Percentiles rank a stretch among this genome's conserved stretches.
phyloP scores from a whole-genome alignment of 2,329 filamentous ascomycete genomes.

The Fusarium beomiforme region DNA sequence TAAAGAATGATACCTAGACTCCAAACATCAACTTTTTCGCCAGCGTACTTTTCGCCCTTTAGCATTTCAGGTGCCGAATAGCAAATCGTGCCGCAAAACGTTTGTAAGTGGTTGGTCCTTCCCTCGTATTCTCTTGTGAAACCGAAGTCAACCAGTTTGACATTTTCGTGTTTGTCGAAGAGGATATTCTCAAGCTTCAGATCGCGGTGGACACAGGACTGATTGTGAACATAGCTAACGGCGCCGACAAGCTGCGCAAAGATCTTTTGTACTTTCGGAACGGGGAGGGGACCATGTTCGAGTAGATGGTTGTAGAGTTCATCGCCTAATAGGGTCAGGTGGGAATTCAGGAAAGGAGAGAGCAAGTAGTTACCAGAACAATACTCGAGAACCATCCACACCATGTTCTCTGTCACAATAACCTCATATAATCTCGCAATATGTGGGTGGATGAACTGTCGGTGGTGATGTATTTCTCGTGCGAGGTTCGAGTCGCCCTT shows the following conservation, averaged over 20 bases:
- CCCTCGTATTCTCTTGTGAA: conserved; percentile 98
- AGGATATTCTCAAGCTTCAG: conserved; percentile 92
- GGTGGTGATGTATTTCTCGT: conserved; percentile 97
- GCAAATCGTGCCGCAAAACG: conserved; percentile 96
- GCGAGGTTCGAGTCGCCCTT: conserved; percentile 96
- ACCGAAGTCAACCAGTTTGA: conserved; percentile 97
- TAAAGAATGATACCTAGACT: conserved; percentile 88
- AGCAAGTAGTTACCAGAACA: conserved; percentile 75
- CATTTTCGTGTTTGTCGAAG: conserved; percentile 95
- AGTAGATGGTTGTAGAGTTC: conserved; percentile 97
- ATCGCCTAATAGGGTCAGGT: conserved; percentile 71
- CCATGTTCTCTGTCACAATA: conserved; percentile 92
- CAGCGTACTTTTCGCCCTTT: conserved; percentile 96
- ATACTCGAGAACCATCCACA: conserved; percentile 97
- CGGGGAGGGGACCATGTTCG: conserved; percentile 82
- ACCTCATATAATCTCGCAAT: conserved; percentile 98
- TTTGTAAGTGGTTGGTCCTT: conserved; percentile 92
- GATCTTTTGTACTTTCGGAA: conserved; percentile 90
- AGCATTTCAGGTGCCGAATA: conserved; percentile 99
- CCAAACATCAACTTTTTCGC: conserved; percentile 98
- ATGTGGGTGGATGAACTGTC: conserved; percentile 96
- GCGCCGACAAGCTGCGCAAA: conserved; percentile 96
- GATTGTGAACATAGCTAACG: conserved; percentile 93
- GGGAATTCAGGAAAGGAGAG: too few species aligned
- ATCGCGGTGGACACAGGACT: conserved; percentile 95